Percentiles rank a stretch among this genome's conserved stretches.
Evolutionary conservation across 495 filamentous ascomycete species (phyloP).

Genomic region (Penicilliopsis zonata): DNA sequence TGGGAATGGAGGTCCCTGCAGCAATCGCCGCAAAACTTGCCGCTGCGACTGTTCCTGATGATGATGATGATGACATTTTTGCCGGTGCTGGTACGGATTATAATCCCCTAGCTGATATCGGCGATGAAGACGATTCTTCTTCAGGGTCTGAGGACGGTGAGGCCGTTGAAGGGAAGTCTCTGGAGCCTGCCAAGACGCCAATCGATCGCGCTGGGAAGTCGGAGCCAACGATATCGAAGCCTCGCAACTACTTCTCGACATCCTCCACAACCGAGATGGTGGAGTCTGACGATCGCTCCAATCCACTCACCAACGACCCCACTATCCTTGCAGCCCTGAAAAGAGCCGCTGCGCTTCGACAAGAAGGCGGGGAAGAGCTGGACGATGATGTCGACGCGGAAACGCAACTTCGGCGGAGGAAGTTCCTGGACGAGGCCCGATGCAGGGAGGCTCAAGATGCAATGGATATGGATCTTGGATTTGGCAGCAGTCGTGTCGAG

Average conservation of each 20-base stretch:
- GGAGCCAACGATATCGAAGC: constrained; percentile 11
- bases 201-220: constrained; percentile 1
- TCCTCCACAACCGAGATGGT: constrained; percentile 14
- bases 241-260: constrained; percentile 31
- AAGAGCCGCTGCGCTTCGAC: constrained; percentile 65
- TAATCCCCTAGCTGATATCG: constrained; percentile 69
- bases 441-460: constrained; percentile 61
- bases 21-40: constrained; percentile 21
- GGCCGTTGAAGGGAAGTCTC: constrained; percentile 11
- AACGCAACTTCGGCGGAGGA: constrained; percentile 52
- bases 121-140: constrained; percentile 36
- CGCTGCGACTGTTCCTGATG: constrained; percentile 29
- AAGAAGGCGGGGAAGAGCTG: constrained; percentile 25
- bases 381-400: constrained; percentile 22
- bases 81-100: constrained; percentile 79
- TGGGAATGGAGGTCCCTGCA: constrained; percentile 72
- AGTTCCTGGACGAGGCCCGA: constrained; percentile 53
- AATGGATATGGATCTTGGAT: constrained; percentile 88
- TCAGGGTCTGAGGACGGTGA: constrained; percentile 23
- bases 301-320: constrained; percentile 55
- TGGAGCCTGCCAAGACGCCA: constrained; percentile 10
- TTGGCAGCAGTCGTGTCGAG: constrained; percentile 72
- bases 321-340: constrained; percentile 72
- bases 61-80: constrained; percentile 68
- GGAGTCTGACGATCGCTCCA: constrained; percentile 37